Percentiles rank a stretch among this genome's conserved stretches.
These are phyloP conservation scores for Phytophthora citrophthora DNA, from an alignment of 352 stramenopile species.

Conservation along the genomic window DNA sequence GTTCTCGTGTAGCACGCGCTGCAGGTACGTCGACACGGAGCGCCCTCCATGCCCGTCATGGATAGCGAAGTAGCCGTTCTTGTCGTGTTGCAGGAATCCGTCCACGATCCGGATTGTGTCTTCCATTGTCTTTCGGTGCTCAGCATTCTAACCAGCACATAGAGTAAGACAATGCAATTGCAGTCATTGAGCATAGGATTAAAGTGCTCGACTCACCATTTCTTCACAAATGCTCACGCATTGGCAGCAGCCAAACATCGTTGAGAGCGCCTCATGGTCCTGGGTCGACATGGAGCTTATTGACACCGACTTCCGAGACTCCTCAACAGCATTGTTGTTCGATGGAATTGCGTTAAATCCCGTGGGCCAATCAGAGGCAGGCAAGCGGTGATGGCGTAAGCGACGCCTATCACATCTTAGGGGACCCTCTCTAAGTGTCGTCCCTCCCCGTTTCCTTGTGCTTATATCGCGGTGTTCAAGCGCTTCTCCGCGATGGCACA, in stretches of 20 bases:
- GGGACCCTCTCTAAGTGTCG: no score
- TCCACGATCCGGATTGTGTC: conserved; percentile 81
- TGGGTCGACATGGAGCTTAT: no score
- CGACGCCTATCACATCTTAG: no score
- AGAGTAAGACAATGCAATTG: neutral
- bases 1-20: conserved; percentile 70
- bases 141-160: conserved; percentile 56
- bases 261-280: neutral
- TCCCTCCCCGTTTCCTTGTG: no score
- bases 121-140: conserved; percentile 83
- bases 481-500: no score
- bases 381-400: no score
- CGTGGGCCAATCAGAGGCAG: no score
- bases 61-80: conserved; percentile 81
- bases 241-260: conserved; percentile 57
- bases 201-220: conserved; percentile 51
- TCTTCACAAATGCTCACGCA: conserved; percentile 79
- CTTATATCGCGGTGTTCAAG: no score
- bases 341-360: no score
- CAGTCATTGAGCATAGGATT: neutral
- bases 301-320: no score
- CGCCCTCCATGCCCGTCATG: conserved; percentile 82
- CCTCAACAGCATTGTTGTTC: no score
- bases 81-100: conserved; percentile 53
- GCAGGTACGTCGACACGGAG: conserved; percentile 72